These are phyloP conservation scores for Limonium bicolor DNA, from an alignment of 148 eudicot species.

Conservation along the genomic window DNA sequence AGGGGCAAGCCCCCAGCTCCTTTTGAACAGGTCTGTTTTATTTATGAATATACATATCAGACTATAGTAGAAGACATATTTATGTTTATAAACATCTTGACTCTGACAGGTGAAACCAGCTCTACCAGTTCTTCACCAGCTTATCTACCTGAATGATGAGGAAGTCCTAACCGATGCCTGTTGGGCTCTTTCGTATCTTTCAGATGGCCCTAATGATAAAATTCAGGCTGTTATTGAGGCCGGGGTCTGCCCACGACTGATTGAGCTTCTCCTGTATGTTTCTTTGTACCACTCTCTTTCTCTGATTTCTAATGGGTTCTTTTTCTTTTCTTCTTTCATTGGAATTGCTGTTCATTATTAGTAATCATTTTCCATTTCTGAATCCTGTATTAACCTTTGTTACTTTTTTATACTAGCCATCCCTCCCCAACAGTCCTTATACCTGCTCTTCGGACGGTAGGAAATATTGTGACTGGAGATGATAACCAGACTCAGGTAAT, in stretches of 20 bases:
- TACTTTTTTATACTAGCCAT: conserved; percentile 1
- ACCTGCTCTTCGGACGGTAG: conserved; percentile 7
- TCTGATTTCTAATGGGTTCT: background rate
- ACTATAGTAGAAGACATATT: too few relatives aligned
- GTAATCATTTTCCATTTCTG: too few relatives aligned
- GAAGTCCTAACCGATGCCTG: conserved; percentile 93
- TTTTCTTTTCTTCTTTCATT: too few relatives aligned
- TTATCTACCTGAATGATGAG: conserved; percentile 63
- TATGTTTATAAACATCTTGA: conserved; percentile 1
- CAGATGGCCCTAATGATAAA: conserved; percentile 91
- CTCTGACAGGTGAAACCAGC: conserved; percentile 62
- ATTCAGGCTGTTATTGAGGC: conserved; percentile 93
- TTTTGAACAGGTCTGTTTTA: conserved; percentile 58
- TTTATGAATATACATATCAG: background rate
- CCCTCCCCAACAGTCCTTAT: conserved; percentile 9
- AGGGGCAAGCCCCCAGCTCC: conserved; percentile 90
- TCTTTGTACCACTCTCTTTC: too few relatives aligned
- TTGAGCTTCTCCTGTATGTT: conserved; percentile 63
- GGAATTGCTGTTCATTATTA: too few relatives aligned
- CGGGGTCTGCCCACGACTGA: conserved; percentile 73
- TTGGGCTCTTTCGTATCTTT: conserved; percentile 96
- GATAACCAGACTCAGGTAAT: conserved; percentile 12
- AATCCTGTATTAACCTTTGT: background rate
- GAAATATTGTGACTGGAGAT: conserved; percentile 9
- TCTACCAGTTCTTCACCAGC: conserved; percentile 62